phyloP scores from a whole-genome alignment of 257 asterid genomes.

The Asclepias syriaca region DNA sequence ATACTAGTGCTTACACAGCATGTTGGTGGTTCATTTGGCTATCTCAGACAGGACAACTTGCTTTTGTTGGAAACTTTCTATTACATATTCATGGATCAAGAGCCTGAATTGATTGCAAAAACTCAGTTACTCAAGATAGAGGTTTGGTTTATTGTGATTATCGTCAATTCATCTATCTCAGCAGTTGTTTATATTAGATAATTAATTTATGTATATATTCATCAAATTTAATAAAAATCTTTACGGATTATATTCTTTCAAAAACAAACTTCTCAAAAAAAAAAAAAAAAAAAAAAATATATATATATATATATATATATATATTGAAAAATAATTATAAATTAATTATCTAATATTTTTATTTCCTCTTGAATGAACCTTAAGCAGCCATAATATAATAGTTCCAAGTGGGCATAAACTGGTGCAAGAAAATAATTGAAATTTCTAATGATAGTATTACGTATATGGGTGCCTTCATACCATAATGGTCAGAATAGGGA shows the following conservation, averaged over 20 bases:
- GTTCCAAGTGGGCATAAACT: background rate
- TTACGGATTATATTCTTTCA: too few species aligned
- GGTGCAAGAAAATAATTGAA: background rate
- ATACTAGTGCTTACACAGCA: constrained; percentile 74
- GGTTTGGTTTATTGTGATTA: constrained; percentile 40
- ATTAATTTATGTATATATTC: too few species aligned
- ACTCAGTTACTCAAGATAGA: constrained; percentile 46
- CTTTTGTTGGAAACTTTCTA: constrained; percentile 76
- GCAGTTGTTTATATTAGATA: background rate
- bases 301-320: too few species aligned
- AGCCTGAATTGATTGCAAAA: constrained; percentile 75
- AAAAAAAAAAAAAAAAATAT: too few species aligned
- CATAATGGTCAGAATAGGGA: background rate
- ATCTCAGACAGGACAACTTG: constrained; percentile 82
- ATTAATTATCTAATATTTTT: background rate
- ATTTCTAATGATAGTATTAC: background rate
- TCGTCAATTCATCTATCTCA: background rate
- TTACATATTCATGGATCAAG: constrained; percentile 76
- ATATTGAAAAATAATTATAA: too few species aligned
- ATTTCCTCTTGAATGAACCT: background rate
- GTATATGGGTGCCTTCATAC: background rate
- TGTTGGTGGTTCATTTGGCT: constrained; percentile 62
- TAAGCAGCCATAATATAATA: background rate
- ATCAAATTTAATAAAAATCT: too few species aligned
- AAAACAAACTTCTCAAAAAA: too few species aligned